A percentile compares a stretch with the other conserved stretches of the same genome.
These are phyloP conservation scores for Sclerotinia minor DNA, from an alignment of 2,329 filamentous ascomycete genomes.

Conservation along the genomic window DNA sequence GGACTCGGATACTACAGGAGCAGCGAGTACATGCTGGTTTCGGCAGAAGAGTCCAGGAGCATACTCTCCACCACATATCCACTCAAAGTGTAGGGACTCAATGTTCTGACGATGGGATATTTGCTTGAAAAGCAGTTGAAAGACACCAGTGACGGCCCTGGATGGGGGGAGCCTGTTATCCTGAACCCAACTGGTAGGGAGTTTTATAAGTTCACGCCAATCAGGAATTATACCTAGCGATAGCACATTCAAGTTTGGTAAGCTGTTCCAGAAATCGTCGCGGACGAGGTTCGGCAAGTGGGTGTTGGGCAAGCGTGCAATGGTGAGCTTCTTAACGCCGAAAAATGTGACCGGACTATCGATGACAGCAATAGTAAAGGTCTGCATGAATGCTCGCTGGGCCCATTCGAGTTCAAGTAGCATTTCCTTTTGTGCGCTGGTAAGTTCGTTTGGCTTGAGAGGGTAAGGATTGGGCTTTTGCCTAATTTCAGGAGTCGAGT, in stretches of 20 bases:
- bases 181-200: slow-evolving; percentile 52
- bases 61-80: slow-evolving; percentile 67
- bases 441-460: slow-evolving; percentile 54
- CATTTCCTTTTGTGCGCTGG: slow-evolving; percentile 66
- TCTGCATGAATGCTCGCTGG: slow-evolving; percentile 66
- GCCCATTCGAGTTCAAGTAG: slow-evolving; percentile 68
- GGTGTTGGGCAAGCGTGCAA: slow-evolving; percentile 64
- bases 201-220: slow-evolving; percentile 60
- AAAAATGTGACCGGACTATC: slow-evolving; percentile 58
- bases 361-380: slow-evolving; percentile 64
- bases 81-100: slow-evolving; percentile 63
- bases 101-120: slow-evolving; percentile 53
- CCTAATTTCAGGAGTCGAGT: slow-evolving; percentile 20
- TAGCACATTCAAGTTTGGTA: slow-evolving; percentile 56
- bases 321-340: slow-evolving; percentile 58
- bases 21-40: slow-evolving; percentile 62
- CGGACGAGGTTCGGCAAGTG: slow-evolving; percentile 58
- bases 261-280: slow-evolving; percentile 60
- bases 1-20: slow-evolving; percentile 50
- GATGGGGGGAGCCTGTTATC: slow-evolving; percentile 53
- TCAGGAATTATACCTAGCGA: slow-evolving; percentile 64
- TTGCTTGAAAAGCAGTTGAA: slow-evolving; percentile 52
- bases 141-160: slow-evolving; percentile 52
- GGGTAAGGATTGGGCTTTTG: slow-evolving; percentile 26
- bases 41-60: slow-evolving; percentile 61